Base-by-base conservation (phyloP, 208 protist species). In the Tritrichomonas musculus region DNA sequence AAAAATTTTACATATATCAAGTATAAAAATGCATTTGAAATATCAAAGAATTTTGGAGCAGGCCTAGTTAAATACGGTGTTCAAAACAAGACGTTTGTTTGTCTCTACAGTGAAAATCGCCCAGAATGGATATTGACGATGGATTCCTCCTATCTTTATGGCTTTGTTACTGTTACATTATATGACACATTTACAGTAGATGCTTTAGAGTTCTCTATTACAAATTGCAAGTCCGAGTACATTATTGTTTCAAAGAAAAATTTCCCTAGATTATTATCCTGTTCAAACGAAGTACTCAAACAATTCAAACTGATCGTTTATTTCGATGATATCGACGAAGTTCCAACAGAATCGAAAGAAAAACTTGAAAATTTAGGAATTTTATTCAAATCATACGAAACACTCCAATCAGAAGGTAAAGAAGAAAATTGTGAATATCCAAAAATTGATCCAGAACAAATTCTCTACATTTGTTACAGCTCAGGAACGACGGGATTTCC, bases 401-500 rank as follows among this genome's bases (percentile, higher is more conserved):
- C 53, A 53, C 27, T 88, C 17, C 5, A 20, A 39, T 22, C 53
- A 88, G 5, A 30, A 3, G 77, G 77, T 27, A 57, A 88, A 36
- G 44, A 39, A n/a, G 2, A 25, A 8, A 8, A 22, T 50, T 11
- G 27, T n/a, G 47, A 53, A 1, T 39, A 44, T 36, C 47, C 77
- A 39, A 27, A 88, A 50, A 88, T 88, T 27, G 77, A 88, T 53
- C 47, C 77, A 39, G 77, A 88, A 39, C 25, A 53, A 0, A 13
- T 30, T 22, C 41, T 41, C 8, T 88, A 39, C n/a, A 88, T 88
- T 39, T 88, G 77, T 39, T 88, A 88, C 27, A 39, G 27, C 11
- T 88, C 77, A 39, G 77, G 77, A 57, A 88, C 77, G 14, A 88
- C 77, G 27, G 77, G 77, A 17, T 41, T 30, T 57, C 77, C 77